These are phyloP conservation scores for Blastobotrys petasosporus DNA, from an alignment of 1,139 yeast genomes.

Conservation along the genomic window DNA sequence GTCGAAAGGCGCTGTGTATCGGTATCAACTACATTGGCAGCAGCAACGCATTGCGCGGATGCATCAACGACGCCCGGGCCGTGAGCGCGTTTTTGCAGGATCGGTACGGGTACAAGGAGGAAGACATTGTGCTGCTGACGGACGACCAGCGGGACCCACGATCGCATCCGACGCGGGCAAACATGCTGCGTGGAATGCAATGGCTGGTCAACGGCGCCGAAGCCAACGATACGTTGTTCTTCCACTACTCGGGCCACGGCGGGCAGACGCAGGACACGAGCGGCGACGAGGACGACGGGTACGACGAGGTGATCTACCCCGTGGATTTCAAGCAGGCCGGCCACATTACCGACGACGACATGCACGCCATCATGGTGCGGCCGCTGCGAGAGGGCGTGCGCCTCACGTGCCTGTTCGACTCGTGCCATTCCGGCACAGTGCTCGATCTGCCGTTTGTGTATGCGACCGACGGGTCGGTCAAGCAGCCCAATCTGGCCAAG, in stretches of 20 bases:
- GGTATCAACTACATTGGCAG: constrained; percentile 86
- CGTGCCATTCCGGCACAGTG: constrained; percentile 92
- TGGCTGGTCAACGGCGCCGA: constrained; percentile 82
- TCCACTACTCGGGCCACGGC: constrained; percentile 94
- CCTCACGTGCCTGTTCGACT: constrained; percentile 82
- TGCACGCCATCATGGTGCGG: constrained; percentile 77
- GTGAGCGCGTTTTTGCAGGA: constrained; percentile 36
- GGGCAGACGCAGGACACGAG: constrained; percentile 73
- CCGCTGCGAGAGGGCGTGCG: constrained; percentile 78
- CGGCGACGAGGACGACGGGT: constrained; percentile 90
- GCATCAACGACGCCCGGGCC: constrained; percentile 57
- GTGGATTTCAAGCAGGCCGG: constrained; percentile 74
- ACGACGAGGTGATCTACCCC: constrained; percentile 87
- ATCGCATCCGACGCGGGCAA: constrained; percentile 67
- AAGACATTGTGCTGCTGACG: constrained; percentile 79
- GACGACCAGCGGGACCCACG: constrained; percentile 64
- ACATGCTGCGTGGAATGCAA: constrained; percentile 80
- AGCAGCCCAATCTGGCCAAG: constrained; percentile 82
- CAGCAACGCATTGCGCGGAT: constrained; percentile 67
- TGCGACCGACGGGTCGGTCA: constrained; percentile 84
- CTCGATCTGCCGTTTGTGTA: constrained; percentile 84
- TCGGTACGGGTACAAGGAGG: constrained; percentile 60
- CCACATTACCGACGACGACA: constrained; percentile 73
- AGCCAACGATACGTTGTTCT: constrained; percentile 61
- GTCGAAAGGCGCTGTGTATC: constrained; percentile 71